These are phyloP conservation scores for Parvularia atlantis DNA, from an alignment of 78 protist genomes.

Conservation along the genomic window DNA sequence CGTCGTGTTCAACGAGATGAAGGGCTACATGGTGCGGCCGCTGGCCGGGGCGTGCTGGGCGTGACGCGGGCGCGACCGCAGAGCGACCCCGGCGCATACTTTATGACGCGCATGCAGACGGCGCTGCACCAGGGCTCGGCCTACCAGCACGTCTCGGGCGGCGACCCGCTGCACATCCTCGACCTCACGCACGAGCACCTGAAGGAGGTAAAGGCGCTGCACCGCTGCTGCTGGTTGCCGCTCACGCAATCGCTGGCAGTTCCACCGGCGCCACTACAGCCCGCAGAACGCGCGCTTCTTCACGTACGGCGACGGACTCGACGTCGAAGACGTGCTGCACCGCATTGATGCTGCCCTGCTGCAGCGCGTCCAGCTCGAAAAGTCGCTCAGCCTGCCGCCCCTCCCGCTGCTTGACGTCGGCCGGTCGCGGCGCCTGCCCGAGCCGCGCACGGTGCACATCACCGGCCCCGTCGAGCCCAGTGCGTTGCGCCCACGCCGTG, in stretches of 20 bases:
- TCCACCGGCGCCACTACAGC: constrained; percentile 21
- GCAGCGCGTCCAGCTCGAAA: background rate
- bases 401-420: too few species aligned
- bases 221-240: constrained; percentile 37
- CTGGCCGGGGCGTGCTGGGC: too few species aligned
- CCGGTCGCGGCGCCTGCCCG: too few species aligned
- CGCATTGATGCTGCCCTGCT: background rate
- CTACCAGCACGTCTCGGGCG: constrained; percentile 61
- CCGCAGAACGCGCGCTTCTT: constrained; percentile 39
- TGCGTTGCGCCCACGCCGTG: too few species aligned
- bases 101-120: constrained; percentile 14
- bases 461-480: too few species aligned
- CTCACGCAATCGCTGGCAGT: background rate
- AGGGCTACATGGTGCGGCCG: constrained; percentile 51
- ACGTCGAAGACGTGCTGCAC: constrained; percentile 1
- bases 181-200: constrained; percentile 51
- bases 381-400: too few species aligned
- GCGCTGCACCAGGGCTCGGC: constrained; percentile 31
- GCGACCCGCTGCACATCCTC: constrained; percentile 65
- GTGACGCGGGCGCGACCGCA: too few species aligned
- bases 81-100: background rate
- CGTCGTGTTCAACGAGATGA: constrained; percentile 85
- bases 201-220: constrained; percentile 27
- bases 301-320: constrained; percentile 50
- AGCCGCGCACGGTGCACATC: background rate